Conservation (phyloP, 768 basidiomycete genomes). For the Tephrocybe rancida region DNA sequence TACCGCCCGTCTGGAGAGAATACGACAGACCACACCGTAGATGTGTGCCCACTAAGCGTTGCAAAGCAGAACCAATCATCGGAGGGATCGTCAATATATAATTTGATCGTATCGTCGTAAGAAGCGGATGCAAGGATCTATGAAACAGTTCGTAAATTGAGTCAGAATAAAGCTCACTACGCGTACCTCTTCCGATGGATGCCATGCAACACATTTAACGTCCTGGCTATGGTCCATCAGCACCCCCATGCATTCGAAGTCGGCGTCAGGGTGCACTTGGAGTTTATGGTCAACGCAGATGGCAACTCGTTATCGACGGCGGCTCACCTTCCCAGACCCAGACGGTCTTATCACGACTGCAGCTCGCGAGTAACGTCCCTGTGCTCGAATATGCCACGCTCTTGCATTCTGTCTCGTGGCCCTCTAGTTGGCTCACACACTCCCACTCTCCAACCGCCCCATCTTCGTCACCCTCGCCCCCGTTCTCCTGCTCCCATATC, state of each 20-base stretch:
- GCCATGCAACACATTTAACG: slow-evolving; percentile 94
- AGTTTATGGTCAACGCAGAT: slow-evolving; percentile 7
- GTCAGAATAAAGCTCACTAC: no score
- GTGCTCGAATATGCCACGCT: slow-evolving; percentile 79
- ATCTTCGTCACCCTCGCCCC: slow-evolving; percentile 35
- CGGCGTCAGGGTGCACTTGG: slow-evolving; percentile 84
- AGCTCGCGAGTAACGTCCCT: slow-evolving; percentile 88
- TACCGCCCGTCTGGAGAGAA: slow-evolving; percentile 80
- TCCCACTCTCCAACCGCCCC: slow-evolving; percentile 72
- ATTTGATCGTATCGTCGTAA: slow-evolving; percentile 94
- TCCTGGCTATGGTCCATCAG: slow-evolving; percentile 98
- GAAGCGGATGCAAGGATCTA: slow-evolving; percentile 96
- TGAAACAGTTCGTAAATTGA: no score
- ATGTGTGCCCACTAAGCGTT: slow-evolving; percentile 78
- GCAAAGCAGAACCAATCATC: slow-evolving; percentile 93
- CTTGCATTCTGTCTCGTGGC: slow-evolving; percentile 98
- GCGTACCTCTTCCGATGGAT: slow-evolving; percentile 89
- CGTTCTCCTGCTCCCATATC: slow-evolving; percentile 79
- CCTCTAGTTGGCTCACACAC: slow-evolving; percentile 83
- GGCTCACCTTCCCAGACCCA: slow-evolving; percentile 96
- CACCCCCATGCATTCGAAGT: slow-evolving; percentile 94
- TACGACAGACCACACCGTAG: slow-evolving; percentile 91
- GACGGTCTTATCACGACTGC: slow-evolving; percentile 95
- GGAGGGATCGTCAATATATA: slow-evolving; percentile 90
- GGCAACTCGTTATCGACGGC: background rate